These are phyloP conservation scores for Yamadazyma triangularis DNA, from an alignment of 1,139 yeast species.

Conservation along the genomic window DNA sequence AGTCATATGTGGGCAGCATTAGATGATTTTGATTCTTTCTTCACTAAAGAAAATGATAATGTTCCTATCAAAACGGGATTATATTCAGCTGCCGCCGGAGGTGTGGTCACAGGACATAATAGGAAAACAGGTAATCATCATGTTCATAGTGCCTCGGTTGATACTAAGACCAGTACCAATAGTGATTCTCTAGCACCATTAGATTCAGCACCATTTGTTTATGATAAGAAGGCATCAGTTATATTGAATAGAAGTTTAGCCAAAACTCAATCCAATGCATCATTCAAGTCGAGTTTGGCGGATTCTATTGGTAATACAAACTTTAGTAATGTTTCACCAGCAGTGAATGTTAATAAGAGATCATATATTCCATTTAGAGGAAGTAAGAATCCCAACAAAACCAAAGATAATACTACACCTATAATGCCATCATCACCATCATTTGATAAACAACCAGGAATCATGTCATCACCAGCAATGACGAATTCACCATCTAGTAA, in stretches of 20 bases:
- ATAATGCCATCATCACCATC: constrained; percentile 19
- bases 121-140: constrained; percentile 19
- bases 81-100: constrained; percentile 2
- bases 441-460: constrained; percentile 14
- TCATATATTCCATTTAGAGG: constrained; percentile 45
- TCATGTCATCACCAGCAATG: constrained; percentile 6
- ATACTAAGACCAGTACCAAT: constrained; percentile 34
- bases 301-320: constrained; percentile 44
- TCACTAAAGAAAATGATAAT: constrained; percentile 56
- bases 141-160: constrained; percentile 47
- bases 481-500: neutral
- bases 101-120: no score
- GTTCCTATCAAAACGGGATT: constrained; percentile 7
- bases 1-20: constrained; percentile 97
- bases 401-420: constrained; percentile 17
- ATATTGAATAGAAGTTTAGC: constrained; percentile 73
- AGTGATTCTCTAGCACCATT: constrained; percentile 43
- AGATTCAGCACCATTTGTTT: constrained; percentile 74
- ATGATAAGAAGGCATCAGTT: constrained; percentile 74
- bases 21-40: constrained; percentile 89
- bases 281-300: constrained; percentile 71
- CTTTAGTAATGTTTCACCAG: constrained; percentile 12
- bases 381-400: constrained; percentile 19
- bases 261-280: constrained; percentile 68
- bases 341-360: constrained; percentile 22